Conservation (phyloP, 1,284 basidiomycete species). For the Ustilago tritici region DNA sequence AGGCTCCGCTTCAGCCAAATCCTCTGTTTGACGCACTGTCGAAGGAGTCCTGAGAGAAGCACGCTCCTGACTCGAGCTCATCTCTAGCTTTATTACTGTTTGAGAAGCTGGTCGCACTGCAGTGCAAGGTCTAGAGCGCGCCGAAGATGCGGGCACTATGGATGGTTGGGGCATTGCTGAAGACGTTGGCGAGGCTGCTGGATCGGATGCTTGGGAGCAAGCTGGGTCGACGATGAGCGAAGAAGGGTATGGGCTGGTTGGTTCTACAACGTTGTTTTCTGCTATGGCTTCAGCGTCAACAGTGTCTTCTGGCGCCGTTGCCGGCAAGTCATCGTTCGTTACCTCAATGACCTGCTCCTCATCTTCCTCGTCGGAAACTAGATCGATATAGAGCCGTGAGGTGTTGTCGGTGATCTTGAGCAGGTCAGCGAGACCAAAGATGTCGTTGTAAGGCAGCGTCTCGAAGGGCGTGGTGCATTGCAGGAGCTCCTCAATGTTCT, state of each 20-base stretch:
- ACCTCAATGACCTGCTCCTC: neutral
- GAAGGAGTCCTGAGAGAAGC: neutral
- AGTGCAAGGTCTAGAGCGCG: neutral
- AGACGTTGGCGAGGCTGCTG: constrained; percentile 1
- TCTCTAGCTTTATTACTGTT: constrained; percentile 2
- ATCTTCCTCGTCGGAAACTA: constrained; percentile 37
- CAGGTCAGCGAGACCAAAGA: constrained; percentile 42
- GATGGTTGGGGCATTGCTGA: neutral
- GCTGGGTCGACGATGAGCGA: constrained; percentile 15
- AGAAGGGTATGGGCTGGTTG: constrained; percentile 13
- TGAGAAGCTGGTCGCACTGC: neutral
- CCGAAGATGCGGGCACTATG: neutral
- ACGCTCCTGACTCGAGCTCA: neutral
- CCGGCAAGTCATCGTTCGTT: neutral
- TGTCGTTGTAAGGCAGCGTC: constrained; percentile 47
- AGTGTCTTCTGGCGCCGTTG: constrained; percentile 1
- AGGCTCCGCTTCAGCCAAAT: neutral
- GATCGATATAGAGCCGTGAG: constrained; percentile 34
- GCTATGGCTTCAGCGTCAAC: constrained; percentile 5
- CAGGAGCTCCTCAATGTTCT: constrained; percentile 45
- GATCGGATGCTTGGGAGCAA: constrained; percentile 9
- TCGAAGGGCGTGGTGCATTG: constrained; percentile 42
- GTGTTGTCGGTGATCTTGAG: constrained; percentile 29
- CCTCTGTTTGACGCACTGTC: neutral
- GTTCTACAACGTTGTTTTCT: neutral